These are phyloP conservation scores for Fusarium pininemorale DNA, from an alignment of 2,329 filamentous ascomycete species.

Conservation along the genomic window DNA sequence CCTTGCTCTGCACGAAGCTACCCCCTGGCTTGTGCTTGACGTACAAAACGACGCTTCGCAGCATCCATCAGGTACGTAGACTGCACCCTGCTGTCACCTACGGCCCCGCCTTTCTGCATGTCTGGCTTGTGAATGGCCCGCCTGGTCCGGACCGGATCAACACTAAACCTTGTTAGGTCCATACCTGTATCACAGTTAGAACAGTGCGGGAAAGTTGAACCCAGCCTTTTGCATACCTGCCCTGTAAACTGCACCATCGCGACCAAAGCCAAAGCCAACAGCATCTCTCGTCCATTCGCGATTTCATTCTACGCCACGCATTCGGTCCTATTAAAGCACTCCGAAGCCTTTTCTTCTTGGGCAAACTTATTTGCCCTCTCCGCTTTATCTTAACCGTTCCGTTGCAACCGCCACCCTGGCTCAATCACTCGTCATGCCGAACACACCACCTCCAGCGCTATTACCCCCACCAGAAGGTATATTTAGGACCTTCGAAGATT, in stretches of 20 bases:
- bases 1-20: neutral
- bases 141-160: slow-evolving; percentile 50
- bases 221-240: slow-evolving; percentile 46
- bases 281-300: slow-evolving; percentile 33
- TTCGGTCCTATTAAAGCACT: slow-evolving; percentile 13
- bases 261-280: slow-evolving; percentile 39
- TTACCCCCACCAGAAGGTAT: slow-evolving; percentile 68
- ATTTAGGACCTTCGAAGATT: slow-evolving; percentile 67
- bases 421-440: slow-evolving; percentile 54
- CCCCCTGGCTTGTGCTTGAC: slow-evolving; percentile 23
- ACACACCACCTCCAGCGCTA: slow-evolving; percentile 58
- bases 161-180: slow-evolving; percentile 50
- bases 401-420: slow-evolving; percentile 46
- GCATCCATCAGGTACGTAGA: slow-evolving; percentile 25
- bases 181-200: slow-evolving; percentile 36
- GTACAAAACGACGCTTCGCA: slow-evolving; percentile 24
- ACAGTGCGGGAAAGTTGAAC: slow-evolving; percentile 55
- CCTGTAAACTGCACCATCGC: slow-evolving; percentile 28
- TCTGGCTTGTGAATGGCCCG: slow-evolving; percentile 43
- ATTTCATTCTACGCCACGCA: slow-evolving; percentile 23
- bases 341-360: slow-evolving; percentile 7
- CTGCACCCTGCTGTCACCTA: slow-evolving; percentile 6
- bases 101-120: slow-evolving; percentile 23
- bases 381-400: slow-evolving; percentile 42
- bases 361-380: slow-evolving; percentile 31